A percentile compares a stretch with the other conserved stretches of the same genome.
Evolutionary conservation across 129 eudicot species (phyloP).

Genomic region (sunflower (Helianthus annuus)): DNA sequence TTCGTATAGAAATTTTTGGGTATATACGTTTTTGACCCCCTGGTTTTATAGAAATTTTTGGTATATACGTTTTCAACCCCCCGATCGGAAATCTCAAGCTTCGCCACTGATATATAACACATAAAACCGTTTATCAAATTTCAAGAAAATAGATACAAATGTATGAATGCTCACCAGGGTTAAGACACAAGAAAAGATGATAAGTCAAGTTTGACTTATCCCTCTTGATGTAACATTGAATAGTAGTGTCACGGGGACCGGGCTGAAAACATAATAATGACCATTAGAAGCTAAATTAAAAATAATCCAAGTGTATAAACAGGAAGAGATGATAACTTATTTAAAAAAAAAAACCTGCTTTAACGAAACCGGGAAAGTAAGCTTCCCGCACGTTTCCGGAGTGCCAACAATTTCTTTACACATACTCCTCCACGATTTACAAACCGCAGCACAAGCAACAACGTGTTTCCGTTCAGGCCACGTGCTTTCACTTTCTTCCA

Average conservation of each 20-base stretch:
- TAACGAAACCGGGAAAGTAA: constrained; percentile 80
- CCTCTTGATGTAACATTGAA: constrained; percentile 11
- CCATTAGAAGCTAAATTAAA: neutral
- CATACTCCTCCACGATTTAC: constrained; percentile 11
- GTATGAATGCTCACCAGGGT: neutral
- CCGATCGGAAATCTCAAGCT: too few relatives aligned
- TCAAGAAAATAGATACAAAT: neutral
- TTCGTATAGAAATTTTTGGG: too few relatives aligned
- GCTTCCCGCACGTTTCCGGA: constrained; percentile 78
- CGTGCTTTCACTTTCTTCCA: constrained; percentile 8
- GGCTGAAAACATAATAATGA: neutral
- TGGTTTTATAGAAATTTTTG: too few relatives aligned
- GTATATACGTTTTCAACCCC: too few relatives aligned
- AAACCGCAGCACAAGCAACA: constrained; percentile 2
- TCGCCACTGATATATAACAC: neutral
- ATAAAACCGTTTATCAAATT: neutral
- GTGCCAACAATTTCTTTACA: constrained; percentile 51
- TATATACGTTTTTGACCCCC: too few relatives aligned
- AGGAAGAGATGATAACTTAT: neutral
- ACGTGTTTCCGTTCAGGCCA: constrained; percentile 5
- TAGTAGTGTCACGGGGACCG: neutral
- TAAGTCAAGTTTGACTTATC: constrained; percentile 3
- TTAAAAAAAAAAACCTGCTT: constrained; percentile 55
- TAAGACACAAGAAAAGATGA: constrained; percentile 7
- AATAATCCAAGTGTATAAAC: neutral